Evolutionary conservation across 2,329 filamentous ascomycete species (phyloP).

Genomic region (Nectriaceae sp.): DNA sequence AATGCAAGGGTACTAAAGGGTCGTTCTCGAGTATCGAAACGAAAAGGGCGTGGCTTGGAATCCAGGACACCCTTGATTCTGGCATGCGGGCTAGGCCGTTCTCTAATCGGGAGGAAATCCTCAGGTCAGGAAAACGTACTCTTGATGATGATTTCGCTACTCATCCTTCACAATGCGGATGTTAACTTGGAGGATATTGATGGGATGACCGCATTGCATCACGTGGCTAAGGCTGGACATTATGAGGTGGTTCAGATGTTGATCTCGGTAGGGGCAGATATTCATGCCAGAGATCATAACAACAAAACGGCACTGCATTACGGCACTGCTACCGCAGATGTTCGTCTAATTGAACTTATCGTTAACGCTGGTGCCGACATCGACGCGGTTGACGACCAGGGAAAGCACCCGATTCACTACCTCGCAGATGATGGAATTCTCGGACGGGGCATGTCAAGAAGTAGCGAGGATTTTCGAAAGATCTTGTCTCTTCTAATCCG

Average conservation of each 20-base stretch:
- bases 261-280: slow-evolving; percentile 1
- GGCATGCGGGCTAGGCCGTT: no score
- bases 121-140: no score
- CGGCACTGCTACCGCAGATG: background rate
- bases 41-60: no score
- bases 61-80: no score
- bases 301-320: background rate
- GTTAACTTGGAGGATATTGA: no score
- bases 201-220: no score
- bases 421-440: background rate
- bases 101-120: no score
- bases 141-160: no score
- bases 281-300: background rate
- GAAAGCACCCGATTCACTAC: slow-evolving; percentile 1
- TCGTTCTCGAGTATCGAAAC: no score
- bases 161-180: no score
- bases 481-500: background rate
- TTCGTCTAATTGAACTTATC: background rate
- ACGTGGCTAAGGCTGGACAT: background rate
- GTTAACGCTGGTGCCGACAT: background rate
- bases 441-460: background rate
- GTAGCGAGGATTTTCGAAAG: background rate
- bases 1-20: no score
- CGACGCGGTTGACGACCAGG: background rate
- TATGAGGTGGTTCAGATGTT: slow-evolving; percentile 1